A percentile compares a stretch with the other conserved stretches of the same genome.
phyloP scores from a whole-genome alignment of 371 early-diverging fungal genomes.

The Choanephora cucurbitarum region DNA sequence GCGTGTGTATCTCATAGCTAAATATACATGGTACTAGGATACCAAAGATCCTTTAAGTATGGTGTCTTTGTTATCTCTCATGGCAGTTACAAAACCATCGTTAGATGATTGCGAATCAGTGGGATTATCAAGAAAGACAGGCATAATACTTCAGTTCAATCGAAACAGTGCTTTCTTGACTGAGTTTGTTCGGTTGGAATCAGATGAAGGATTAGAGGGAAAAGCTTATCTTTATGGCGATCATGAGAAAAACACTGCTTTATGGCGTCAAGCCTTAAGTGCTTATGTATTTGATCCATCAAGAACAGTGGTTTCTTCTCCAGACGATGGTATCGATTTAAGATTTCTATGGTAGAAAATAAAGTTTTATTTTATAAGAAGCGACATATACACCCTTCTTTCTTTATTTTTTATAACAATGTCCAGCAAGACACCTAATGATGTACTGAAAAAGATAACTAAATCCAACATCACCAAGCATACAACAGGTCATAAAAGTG shows the following conservation, averaged over 20 bases:
- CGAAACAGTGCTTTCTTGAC: slow-evolving; percentile 10
- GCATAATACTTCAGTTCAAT: slow-evolving; percentile 22
- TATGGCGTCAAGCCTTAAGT: slow-evolving; percentile 22
- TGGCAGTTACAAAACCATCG: slow-evolving; percentile 17
- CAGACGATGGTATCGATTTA: slow-evolving; percentile 21
- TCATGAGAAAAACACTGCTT: slow-evolving; percentile 16
- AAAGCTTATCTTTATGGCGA: slow-evolving; percentile 22
- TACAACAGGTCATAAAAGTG: slow-evolving; percentile 2
- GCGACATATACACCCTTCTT: too few species aligned
- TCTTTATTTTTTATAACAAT: slow-evolving; percentile 5
- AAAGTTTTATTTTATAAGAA: too few species aligned
- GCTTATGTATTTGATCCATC: slow-evolving; percentile 8
- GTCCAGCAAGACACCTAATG: slow-evolving; percentile 29
- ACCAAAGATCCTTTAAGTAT: slow-evolving; percentile 17
- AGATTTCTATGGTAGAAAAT: slow-evolving; percentile 28
- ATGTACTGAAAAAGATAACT: slow-evolving; percentile 3
- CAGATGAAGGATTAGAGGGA: slow-evolving; percentile 19
- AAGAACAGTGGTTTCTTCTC: background rate
- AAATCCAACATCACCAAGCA: slow-evolving; percentile 7
- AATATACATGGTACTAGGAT: slow-evolving; percentile 5
- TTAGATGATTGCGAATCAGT: slow-evolving; percentile 30
- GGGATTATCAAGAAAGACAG: slow-evolving; percentile 25
- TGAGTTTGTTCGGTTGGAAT: slow-evolving; percentile 18
- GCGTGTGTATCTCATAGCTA: background rate
- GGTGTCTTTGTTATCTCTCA: slow-evolving; percentile 12